These are phyloP conservation scores for Antrodiella citrinella DNA, from an alignment of 768 basidiomycete species.

Conservation along the genomic window DNA sequence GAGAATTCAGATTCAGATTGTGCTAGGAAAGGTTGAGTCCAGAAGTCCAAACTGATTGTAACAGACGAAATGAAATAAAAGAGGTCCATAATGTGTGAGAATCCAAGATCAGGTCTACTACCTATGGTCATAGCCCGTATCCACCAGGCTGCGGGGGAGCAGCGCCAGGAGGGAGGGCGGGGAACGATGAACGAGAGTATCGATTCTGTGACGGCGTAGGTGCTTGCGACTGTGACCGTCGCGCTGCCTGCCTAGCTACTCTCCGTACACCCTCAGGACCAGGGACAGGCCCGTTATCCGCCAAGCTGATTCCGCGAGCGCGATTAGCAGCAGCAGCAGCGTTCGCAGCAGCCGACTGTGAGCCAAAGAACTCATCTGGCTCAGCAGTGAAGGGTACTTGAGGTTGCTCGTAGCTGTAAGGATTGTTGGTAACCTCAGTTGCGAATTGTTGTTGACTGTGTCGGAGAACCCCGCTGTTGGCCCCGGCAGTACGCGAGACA, in stretches of 20 bases:
- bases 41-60: not conserved
- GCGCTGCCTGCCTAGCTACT: conserved; percentile 53
- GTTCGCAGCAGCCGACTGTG: conserved; percentile 1
- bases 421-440: conserved; percentile 40
- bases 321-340: conserved; percentile 12
- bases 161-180: conserved; percentile 64
- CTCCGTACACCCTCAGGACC: conserved; percentile 71
- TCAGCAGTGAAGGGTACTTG: conserved; percentile 24
- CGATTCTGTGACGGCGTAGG: conserved; percentile 48
- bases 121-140: conserved; percentile 12
- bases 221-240: conserved; percentile 54
- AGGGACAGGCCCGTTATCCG: conserved; percentile 80
- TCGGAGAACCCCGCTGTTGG: conserved; percentile 31
- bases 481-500: conserved; percentile 30
- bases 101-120: too few species aligned
- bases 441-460: conserved; percentile 34
- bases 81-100: not conserved
- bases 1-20: not conserved
- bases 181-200: conserved; percentile 54
- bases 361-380: conserved; percentile 25
- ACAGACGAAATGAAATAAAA: not conserved
- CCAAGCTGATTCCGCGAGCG: conserved; percentile 64
- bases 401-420: conserved; percentile 41
- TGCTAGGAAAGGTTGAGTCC: not conserved
- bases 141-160: conserved; percentile 33